These are phyloP conservation scores for Elaeagnus macrophylla DNA, from an alignment of 306 rosid species.

Conservation along the genomic window DNA sequence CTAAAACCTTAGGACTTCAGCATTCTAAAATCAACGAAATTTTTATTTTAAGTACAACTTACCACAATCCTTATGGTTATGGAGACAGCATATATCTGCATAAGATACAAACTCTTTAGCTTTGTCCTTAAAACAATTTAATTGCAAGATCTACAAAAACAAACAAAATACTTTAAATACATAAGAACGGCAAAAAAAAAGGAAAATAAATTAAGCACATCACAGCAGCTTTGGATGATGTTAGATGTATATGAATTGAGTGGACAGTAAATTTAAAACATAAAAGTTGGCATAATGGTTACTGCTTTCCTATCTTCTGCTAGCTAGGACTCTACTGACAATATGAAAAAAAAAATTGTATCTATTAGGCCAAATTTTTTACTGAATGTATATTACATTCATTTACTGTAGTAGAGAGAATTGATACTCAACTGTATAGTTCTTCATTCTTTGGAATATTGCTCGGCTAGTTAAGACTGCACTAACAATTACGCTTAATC, in stretches of 20 bases:
- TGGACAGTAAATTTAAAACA: background rate
- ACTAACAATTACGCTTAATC: constrained; percentile 71
- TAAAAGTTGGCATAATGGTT: no score
- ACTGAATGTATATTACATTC: no score
- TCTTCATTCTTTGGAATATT: constrained; percentile 71
- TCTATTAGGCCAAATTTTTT: constrained; percentile 10
- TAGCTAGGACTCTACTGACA: background rate
- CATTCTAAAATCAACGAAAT: constrained; percentile 4
- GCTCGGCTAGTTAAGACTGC: constrained; percentile 75
- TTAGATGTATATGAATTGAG: background rate
- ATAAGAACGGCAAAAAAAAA: no score
- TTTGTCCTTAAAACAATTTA: no score
- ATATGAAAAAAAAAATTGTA: background rate
- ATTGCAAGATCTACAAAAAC: no score
- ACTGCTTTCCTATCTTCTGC: background rate
- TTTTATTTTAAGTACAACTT: constrained; percentile 10
- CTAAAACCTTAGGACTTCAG: constrained; percentile 9
- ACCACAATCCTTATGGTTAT: constrained; percentile 79
- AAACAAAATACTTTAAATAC: no score
- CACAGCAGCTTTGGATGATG: constrained; percentile 9
- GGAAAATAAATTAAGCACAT: background rate
- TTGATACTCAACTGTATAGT: constrained; percentile 36
- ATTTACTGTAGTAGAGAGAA: no score
- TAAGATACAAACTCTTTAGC: no score
- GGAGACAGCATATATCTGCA: constrained; percentile 73